Evolutionary conservation across 495 filamentous ascomycete species (phyloP).

Genomic region (Penicillium fimorum): DNA sequence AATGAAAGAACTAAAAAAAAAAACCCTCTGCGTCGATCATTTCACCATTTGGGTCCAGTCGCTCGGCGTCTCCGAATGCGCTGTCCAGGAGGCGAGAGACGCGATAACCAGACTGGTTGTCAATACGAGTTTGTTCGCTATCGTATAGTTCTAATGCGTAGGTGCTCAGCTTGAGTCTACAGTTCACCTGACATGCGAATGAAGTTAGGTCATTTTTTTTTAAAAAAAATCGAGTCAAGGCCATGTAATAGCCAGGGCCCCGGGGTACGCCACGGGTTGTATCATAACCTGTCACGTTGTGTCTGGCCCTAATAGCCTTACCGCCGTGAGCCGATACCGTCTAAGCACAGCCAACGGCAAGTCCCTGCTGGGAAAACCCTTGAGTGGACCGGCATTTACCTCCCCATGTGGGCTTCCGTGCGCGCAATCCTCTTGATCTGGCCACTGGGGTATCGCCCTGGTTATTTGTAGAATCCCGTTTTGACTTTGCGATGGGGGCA

Average conservation of each 20-base stretch:
- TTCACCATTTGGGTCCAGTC: constrained; percentile 3
- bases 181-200: constrained; percentile 6
- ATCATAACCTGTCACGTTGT: constrained; percentile 14
- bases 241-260: constrained; percentile 2
- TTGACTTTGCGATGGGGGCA: constrained; percentile 15
- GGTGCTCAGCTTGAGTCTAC: constrained; percentile 13
- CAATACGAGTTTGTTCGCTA: not conserved
- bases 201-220: not conserved
- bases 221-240: not conserved
- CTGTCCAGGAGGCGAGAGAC: constrained; percentile 28
- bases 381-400: constrained; percentile 13
- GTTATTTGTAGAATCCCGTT: constrained; percentile 15
- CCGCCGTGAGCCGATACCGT: constrained; percentile 18
- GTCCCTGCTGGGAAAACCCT: constrained; percentile 7
- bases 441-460: not conserved
- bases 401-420: constrained; percentile 21
- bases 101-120: constrained; percentile 12
- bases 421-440: constrained; percentile 5
- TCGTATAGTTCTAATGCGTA: not conserved
- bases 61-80: constrained; percentile 33
- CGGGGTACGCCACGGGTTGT: constrained; percentile 5
- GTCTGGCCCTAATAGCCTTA: constrained; percentile 5
- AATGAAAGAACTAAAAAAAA: constrained; percentile 2
- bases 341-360: constrained; percentile 10
- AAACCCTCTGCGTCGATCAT: constrained; percentile 1